Evolutionary conservation across 2,329 filamentous ascomycete genomes (phyloP), one percentile per base, ranked within the genome.

Genomic region (Huntiella moniliformis): DNA sequence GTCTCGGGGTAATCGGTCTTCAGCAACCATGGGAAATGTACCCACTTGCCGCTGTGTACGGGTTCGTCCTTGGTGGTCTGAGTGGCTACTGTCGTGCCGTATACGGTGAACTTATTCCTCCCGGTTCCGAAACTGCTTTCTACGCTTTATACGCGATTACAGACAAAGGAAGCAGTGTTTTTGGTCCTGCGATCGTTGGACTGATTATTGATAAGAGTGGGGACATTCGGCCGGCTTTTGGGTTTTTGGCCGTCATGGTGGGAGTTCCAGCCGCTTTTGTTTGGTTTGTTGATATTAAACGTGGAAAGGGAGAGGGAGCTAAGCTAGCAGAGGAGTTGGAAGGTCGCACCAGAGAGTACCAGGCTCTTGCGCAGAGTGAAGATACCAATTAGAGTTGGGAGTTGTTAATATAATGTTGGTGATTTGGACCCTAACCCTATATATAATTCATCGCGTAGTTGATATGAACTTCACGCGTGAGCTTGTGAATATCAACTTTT

Each of bases 21-120:
- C 86, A 94, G 60, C 79, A 91, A 57, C 79, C 83, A 3, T 94
- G 86, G 83, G 91, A 98, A 55, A 95, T 98, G 84, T 96, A 91
- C 55, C 83, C 84, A 0, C 64, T 98, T 1, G 87, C 85, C 0
- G 82, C 82, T 3, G 75, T 96, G 10, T 96, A 95, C 60, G 91
- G 91, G 0, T 75, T 98, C 42, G 87, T 96, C 2, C 74, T 96
- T 28, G 91, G 91, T n/a, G 91, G 91, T 0, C 65, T 98, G 36
- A 85, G 82, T 48, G 82, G 81, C 17, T 95, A 96, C 61, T 96
- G 91, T 58, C 79, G 91, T 37, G 87, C 83, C 50, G 69, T 98
- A 4, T 98, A 84, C 57, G 87, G 86, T 35, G 87, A 96, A 60
- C 70, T 98, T 47, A 93, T 98, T 46, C 91, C 91, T 1, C 84